Base-by-base conservation (phyloP, 768 basidiomycete species). In the Boletus vinaceobasis region DNA sequence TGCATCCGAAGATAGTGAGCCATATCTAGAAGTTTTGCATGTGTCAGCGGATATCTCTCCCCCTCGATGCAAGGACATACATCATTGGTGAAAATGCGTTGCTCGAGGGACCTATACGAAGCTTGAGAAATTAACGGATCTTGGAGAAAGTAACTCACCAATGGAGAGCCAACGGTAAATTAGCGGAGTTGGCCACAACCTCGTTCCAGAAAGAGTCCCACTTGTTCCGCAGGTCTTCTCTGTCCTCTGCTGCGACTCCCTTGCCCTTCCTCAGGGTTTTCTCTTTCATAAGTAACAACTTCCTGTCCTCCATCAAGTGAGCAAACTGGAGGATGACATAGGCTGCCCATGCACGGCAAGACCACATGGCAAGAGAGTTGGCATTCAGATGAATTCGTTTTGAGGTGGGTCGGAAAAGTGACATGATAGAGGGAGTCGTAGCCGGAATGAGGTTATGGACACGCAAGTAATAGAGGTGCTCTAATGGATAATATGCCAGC, bases 91-190 rank as follows among this genome's bases (percentile, higher is more conserved):
- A 89, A 84, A 5, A 89, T 63, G n/a, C 86, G 87, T 29, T 76
- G 75, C 60, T 85, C 77, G 48, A 85, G 59, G 9, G 89, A 90
- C 86, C 88, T 90, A 50, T 17, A 44, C 35, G 32, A 53, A 42
- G 32, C 13, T 23, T 50, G 23, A 58, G 60, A 47, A 29, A 51
- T 14, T 13, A 32, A 48, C 7, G 4, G 31, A 39, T 33, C 15
- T 26, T 33, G 14, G 15, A 50, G 26, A 35, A 55, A 31, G 17
- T 23, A 36, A 57, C 81, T 50, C 59, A 90, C 93, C 91, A 93
- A 67, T 96, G 93, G 52, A 92, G 69, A 3, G 92, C 89, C 47
- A 90, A 68, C 4, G 92, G 93, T n/a, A 93, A 72, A 65, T 91
- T 88, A 26, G 83, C 83, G 8, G 87, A 57, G 64, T 93, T 93